Evolutionary conservation across 2,329 filamentous ascomycete species (phyloP), one percentile per base, ranked within the genome.

Genomic region (Claviceps citrina): DNA sequence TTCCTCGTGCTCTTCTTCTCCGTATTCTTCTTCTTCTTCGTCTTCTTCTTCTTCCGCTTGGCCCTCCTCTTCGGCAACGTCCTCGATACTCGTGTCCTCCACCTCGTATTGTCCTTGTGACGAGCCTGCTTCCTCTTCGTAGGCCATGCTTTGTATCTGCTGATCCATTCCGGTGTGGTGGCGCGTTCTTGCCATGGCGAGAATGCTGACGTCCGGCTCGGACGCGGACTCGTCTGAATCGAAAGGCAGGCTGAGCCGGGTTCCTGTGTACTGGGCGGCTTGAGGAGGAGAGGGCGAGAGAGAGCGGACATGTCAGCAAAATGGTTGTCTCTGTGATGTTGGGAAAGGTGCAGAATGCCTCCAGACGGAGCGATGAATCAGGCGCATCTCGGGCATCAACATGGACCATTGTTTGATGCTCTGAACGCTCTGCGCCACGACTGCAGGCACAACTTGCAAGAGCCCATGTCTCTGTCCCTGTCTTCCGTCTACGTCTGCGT

Each of bases 191-290:
- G 52, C 49, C 51, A 57, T 57, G 33, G 53, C 56, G 12, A 62
- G 50, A n/a, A 59, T 47, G 32, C 60, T 62, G 18, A 58, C 45
- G 38, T 62, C 60, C 26, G 57, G 57, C 41, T 62, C 60, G 4
- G 58, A 61, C 44, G 50, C 51, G 1, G 57, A 60, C 18, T 54
- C 58, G 38, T 62, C 59, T 5, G 55, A 59, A 13, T 56, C 55
- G 5, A 54, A 45, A 8, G 59, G 55, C 57, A 62, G 54, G 45
- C 59, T 62, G 24, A 62, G 53, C 28, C 58, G 52, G 19, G 56
- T 54, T 34, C 54, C 43, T 18, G 45, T 47, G 24, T 49, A 49
- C 10, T 50, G 48, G 22, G 55, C 50, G 36, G 56, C 58, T 61
- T 45, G 20, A 24, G 16, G 18, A 18, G 1, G 7, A 18, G 22